Conservation (phyloP, 257 asterid species). For the Marsdenia floribunda region DNA sequence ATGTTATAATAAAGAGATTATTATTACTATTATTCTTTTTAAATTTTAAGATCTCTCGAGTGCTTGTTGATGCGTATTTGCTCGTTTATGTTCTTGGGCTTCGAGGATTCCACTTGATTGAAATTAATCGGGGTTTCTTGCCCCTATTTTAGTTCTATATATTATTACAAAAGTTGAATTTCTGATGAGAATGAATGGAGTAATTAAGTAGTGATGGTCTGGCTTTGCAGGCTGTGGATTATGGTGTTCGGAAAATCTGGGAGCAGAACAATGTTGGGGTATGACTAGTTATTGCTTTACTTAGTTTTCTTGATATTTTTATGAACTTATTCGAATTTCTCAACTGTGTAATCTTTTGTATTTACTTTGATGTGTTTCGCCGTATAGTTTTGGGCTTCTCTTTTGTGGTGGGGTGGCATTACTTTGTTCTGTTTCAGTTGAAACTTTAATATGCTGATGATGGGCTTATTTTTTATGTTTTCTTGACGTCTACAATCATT, state of each 20-base stretch:
- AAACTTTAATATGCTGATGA: too few relatives aligned
- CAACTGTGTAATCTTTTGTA: neutral
- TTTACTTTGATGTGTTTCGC: neutral
- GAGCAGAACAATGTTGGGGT: slow-evolving; percentile 39
- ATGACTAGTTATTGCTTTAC: neutral
- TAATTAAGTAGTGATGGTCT: neutral
- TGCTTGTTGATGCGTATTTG: neutral
- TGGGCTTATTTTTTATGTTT: neutral
- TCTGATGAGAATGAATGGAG: neutral
- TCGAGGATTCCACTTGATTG: too few relatives aligned
- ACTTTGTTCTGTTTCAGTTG: neutral
- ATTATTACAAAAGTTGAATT: neutral
- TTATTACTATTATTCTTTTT: neutral
- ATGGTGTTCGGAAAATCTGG: slow-evolving; percentile 36
- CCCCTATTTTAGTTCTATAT: neutral
- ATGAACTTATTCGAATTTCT: neutral
- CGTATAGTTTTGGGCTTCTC: neutral
- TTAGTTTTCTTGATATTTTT: neutral
- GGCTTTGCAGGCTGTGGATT: slow-evolving; percentile 36
- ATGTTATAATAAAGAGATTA: neutral
- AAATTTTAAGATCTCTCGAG: too few relatives aligned
- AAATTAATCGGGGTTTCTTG: neutral
- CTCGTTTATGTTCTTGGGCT: neutral
- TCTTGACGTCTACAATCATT: neutral
- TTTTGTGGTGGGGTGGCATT: neutral